Conservation (phyloP, 192 early-diverging fungal species). For the Linnemannia schmuckeri region DNA sequence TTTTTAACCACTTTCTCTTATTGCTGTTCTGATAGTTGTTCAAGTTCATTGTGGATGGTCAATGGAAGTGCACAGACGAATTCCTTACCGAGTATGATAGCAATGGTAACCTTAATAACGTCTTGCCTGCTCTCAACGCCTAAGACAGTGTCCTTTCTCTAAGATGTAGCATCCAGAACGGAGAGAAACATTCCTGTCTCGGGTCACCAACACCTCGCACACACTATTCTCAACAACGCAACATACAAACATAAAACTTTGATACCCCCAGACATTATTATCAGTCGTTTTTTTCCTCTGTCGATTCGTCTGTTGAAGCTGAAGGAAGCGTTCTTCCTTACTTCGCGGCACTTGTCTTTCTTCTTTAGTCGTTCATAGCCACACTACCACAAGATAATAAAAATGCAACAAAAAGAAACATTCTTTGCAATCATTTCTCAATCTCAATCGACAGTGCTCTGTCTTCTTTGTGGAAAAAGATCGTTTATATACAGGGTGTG, state of each 20-base stretch:
- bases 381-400: neutral
- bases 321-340: neutral
- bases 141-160: neutral
- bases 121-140: slow-evolving; percentile 15
- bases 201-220: neutral
- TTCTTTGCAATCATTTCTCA: neutral
- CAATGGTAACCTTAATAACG: slow-evolving; percentile 33
- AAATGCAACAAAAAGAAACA: neutral
- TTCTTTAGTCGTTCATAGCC: neutral
- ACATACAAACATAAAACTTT: neutral
- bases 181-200: neutral
- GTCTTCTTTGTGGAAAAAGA: neutral
- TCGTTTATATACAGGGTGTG: neutral
- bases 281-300: neutral
- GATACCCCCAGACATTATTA: neutral
- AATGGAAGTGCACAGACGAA: slow-evolving; percentile 50
- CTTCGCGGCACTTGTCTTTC: neutral
- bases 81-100: slow-evolving; percentile 41
- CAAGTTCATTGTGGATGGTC: slow-evolving; percentile 60
- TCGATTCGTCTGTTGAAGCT: neutral
- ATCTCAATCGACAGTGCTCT: neutral
- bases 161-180: neutral
- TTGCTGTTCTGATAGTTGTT: slow-evolving; percentile 16
- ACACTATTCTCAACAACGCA: neutral
- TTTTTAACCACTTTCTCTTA: neutral